Evolutionary conservation across 129 eudicot species (phyloP).

Genomic region (Tagetes patula): DNA sequence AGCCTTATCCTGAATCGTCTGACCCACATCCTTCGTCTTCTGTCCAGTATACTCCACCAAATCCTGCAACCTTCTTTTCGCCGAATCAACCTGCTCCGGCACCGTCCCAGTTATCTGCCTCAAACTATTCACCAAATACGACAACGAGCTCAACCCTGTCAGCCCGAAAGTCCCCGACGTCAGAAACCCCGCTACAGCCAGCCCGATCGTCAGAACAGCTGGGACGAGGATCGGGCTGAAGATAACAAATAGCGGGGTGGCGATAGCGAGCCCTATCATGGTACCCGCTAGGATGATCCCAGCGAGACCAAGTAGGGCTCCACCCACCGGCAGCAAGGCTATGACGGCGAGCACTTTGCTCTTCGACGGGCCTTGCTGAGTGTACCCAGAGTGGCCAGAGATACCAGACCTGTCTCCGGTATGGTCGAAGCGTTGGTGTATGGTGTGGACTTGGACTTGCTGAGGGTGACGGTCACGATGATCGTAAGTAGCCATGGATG

Average conservation of each 20-base stretch:
- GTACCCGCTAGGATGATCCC: conserved; percentile 64
- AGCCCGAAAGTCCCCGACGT: conserved; percentile 78
- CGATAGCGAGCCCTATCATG: conserved; percentile 58
- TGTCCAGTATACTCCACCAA: conserved; percentile 54
- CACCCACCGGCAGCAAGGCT: conserved; percentile 71
- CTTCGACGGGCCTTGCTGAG: conserved; percentile 53
- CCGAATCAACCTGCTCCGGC: conserved; percentile 64
- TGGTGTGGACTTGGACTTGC: conserved; percentile 69
- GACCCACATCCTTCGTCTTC: conserved; percentile 73
- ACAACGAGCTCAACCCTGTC: conserved; percentile 65
- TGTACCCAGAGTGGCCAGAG: neutral
- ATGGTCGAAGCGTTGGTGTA: conserved; percentile 39
- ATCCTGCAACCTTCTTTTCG: conserved; percentile 54
- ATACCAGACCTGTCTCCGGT: conserved; percentile 11
- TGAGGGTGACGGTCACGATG: conserved; percentile 46
- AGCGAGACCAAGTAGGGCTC: conserved; percentile 68
- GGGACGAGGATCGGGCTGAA: conserved; percentile 91
- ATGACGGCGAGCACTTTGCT: conserved; percentile 66
- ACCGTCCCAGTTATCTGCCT: conserved; percentile 46
- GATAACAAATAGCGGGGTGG: conserved; percentile 72
- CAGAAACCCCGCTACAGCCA: conserved; percentile 60
- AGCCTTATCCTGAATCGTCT: conserved; percentile 53
- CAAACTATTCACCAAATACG: conserved; percentile 48
- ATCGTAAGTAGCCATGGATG: conserved; percentile 44
- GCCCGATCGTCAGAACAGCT: conserved; percentile 44